phyloP scores from a whole-genome alignment of 805 yeast genomes.

The Blastobotrys parvus region DNA sequence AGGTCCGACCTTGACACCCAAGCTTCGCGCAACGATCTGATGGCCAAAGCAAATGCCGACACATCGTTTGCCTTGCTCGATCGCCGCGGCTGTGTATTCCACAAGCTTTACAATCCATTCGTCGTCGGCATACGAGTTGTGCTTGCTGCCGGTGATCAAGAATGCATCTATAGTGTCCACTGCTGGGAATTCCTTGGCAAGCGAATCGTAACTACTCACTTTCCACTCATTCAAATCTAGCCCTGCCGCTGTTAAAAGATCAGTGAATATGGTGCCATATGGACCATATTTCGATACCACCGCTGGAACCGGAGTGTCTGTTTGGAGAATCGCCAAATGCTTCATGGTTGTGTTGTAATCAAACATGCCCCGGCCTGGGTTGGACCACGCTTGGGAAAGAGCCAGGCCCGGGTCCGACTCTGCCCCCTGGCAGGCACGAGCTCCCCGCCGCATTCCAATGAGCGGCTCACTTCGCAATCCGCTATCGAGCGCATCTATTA shows the following conservation, averaged over 20 bases:
- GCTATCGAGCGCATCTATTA: too few species aligned
- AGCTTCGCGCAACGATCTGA: constrained; percentile 60
- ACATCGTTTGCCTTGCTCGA: constrained; percentile 16
- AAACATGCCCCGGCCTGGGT: too few species aligned
- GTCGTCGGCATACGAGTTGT: constrained; percentile 27
- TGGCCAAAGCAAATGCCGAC: constrained; percentile 78
- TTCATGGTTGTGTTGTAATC: not conserved
- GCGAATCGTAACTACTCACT: constrained; percentile 23
- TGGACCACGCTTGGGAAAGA: too few species aligned
- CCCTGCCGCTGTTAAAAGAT: constrained; percentile 23
- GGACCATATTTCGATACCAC: constrained; percentile 22
- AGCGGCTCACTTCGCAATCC: too few species aligned
- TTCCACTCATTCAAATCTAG: constrained; percentile 12
- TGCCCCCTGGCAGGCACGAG: too few species aligned
- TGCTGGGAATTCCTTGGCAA: constrained; percentile 23
- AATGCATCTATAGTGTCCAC: constrained; percentile 29
- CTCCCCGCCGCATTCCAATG: too few species aligned
- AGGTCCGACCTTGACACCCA: constrained; percentile 52
- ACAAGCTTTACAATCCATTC: constrained; percentile 30
- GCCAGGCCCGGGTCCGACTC: too few species aligned
- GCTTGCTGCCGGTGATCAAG: constrained; percentile 32
- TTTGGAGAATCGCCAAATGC: constrained; percentile 28
- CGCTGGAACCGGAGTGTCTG: constrained; percentile 26
- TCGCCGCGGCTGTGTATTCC: constrained; percentile 18
- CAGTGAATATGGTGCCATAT: constrained; percentile 27